Percentiles rank a stretch among this genome's conserved stretches.
Conservation (phyloP, 1,284 basidiomycete species). For the Naganishia sp. region DNA sequence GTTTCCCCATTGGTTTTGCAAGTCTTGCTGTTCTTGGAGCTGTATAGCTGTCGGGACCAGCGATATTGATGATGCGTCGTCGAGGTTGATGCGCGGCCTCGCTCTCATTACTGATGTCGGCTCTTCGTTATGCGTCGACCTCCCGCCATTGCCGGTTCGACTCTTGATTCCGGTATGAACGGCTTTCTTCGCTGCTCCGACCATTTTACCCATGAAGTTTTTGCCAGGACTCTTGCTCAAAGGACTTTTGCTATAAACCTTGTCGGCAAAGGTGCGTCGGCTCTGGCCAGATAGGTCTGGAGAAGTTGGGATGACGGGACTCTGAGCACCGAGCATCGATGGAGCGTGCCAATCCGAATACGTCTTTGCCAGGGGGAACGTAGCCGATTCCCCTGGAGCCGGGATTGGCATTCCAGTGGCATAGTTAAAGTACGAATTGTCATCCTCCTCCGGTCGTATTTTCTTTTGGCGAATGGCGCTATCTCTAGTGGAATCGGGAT, state of each 20-base stretch:
- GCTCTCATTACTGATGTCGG: not conserved
- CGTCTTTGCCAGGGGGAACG: conserved; percentile 16
- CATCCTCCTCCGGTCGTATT: not conserved
- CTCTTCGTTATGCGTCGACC: not conserved
- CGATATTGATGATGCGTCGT: conserved; percentile 1
- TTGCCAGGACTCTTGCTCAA: conserved; percentile 24
- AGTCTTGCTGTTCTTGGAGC: conserved; percentile 4
- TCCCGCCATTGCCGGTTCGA: conserved; percentile 5
- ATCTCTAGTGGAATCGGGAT: not conserved
- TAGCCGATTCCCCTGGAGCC: not conserved
- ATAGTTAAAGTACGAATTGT: conserved; percentile 14
- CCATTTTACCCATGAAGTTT: conserved; percentile 14
- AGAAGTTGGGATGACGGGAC: conserved; percentile 7
- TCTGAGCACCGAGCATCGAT: too few species aligned
- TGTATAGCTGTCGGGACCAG: conserved; percentile 3
- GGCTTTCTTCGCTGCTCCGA: conserved; percentile 12
- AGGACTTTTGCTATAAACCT: conserved; percentile 19
- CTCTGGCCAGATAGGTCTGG: conserved; percentile 1
- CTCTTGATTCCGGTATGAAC: conserved; percentile 12
- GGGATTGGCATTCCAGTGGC: conserved; percentile 1
- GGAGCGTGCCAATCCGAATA: not conserved
- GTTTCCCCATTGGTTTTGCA: conserved; percentile 16
- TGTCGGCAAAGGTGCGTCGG: not conserved
- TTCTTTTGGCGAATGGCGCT: not conserved
- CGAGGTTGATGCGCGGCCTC: not conserved